A percentile compares a stretch with the other conserved stretches of the same genome.
Evolutionary conservation across 208 protist genomes (phyloP).

Genomic region (Blastocrithidia nonstop): DNA sequence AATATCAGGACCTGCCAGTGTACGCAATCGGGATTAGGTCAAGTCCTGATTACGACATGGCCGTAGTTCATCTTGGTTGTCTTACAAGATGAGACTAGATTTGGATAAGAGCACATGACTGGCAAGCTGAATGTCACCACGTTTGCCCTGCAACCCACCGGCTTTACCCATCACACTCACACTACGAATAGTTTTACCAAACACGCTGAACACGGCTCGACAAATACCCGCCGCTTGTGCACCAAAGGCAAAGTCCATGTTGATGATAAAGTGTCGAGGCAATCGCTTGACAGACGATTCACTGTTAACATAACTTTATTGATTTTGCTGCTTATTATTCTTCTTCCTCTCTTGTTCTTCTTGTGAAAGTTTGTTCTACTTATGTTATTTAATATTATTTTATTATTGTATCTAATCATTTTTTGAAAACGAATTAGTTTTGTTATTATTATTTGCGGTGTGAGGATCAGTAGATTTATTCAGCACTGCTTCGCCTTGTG

Average conservation of each 20-base stretch:
- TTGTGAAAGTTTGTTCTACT: too few species aligned
- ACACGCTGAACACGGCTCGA: conserved; percentile 60
- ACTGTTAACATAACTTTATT: too few species aligned
- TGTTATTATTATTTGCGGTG: too few species aligned
- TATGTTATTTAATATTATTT: too few species aligned
- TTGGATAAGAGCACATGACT: conserved; percentile 76
- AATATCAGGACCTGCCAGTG: conserved; percentile 32
- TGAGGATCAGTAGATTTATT: too few species aligned
- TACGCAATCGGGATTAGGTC: conserved; percentile 21
- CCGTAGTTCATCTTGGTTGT: conserved; percentile 72
- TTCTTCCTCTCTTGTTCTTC: not conserved
- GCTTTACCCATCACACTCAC: conserved; percentile 84
- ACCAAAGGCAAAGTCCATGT: conserved; percentile 87
- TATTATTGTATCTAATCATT: too few species aligned
- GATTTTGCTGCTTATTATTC: conserved; percentile 5
- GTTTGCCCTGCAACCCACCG: conserved; percentile 66
- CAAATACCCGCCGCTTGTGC: conserved; percentile 78
- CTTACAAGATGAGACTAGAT: conserved; percentile 65
- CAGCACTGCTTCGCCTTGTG: too few species aligned
- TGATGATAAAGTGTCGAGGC: conserved; percentile 69
- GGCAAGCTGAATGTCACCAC: conserved; percentile 79
- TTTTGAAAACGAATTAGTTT: too few species aligned
- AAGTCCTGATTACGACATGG: conserved; percentile 70
- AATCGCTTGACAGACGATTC: too few species aligned
- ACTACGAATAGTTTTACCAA: conserved; percentile 65